Base-by-base conservation (phyloP, 441 rosid genomes). In the Erodium texanum region DNA sequence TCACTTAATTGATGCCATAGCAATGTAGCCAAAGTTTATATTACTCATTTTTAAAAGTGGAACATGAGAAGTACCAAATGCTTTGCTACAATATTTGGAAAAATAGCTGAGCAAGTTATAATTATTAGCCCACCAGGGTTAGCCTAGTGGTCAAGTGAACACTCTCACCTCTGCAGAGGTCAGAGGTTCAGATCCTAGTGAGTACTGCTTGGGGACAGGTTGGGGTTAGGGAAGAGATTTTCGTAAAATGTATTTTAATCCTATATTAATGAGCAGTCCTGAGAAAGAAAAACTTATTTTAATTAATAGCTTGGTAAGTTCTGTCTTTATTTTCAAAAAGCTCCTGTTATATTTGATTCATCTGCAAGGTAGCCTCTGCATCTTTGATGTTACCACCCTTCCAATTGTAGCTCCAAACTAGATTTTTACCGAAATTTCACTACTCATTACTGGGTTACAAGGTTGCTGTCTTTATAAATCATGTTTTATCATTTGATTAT, bases 1-100 rank as follows among this genome's bases (percentile, higher is more conserved):
- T 85, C 98, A 89, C 96, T 81, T 74, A 72, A 29, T 68, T 50
- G 92, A 94, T 92, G 98, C 98, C 74, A 89, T 65, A 93, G 66
- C 32, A 75, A n/a, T 62, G 88, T 3, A 3, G 38, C 38, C 94
- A 68, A 76, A 82, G 84, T 73, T 66, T 82, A 75, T 85, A 79
- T 74, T 82, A 75, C 85, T 80, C 73, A 83, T 68, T 86, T 83
- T 77, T 67, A 64, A 64, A 75, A 87, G 91, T 79, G 69, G 73
- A 82, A 76, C 83, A 48, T 64, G 82, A 74, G 75, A 72, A 77
- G 73, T 77, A 79, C 79, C 76, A 45, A 74, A 41, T 62, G 72
- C 83, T 82, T 74, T 83, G 96, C 86, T 64, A 88, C 89, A 93
- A 50, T 62, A 54, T 62, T 77, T 16, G 36, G 48, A 54, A 48